Evolutionary conservation across 2,329 filamentous ascomycete genomes (phyloP).

Genomic region (Fusarium avenaceum): DNA sequence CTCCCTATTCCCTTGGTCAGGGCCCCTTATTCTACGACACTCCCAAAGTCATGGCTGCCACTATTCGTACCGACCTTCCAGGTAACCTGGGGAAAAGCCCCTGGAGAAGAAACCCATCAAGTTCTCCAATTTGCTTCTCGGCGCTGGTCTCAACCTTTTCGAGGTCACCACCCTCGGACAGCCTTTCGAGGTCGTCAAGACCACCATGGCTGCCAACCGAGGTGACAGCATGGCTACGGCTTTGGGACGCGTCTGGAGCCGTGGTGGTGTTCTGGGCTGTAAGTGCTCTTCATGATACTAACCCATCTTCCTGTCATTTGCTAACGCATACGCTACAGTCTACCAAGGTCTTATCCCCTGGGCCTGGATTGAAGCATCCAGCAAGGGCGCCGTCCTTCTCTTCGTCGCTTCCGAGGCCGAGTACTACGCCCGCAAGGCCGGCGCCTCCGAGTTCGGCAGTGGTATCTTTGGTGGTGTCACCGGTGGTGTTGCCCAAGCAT

Average conservation of each 20-base stretch:
- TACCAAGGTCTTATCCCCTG: conserved; percentile 99
- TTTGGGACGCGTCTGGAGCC: conserved; percentile 89
- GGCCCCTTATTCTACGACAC: conserved; percentile 72
- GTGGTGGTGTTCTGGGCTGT: conserved; percentile 96
- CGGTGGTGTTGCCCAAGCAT: conserved; percentile 96
- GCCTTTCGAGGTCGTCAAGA: conserved; percentile 99
- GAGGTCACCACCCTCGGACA: conserved; percentile 79
- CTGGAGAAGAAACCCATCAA: conserved; percentile 99
- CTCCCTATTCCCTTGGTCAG: conserved; percentile 98
- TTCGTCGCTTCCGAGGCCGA: conserved; percentile 99
- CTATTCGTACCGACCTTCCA: conserved; percentile 67
- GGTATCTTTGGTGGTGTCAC: conserved; percentile 93
- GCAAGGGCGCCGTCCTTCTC: conserved; percentile 98
- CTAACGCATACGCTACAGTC: conserved; percentile 70
- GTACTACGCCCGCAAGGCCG: conserved; percentile 87
- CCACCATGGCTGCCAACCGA: conserved; percentile 98
- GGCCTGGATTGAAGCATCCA: conserved; percentile 99
- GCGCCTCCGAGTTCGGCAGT: conserved; percentile 86
- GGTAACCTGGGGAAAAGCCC: conserved; percentile 63
- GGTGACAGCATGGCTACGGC: conserved; percentile 86
- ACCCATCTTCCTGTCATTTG: background rate
- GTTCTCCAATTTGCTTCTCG: conserved; percentile 98
- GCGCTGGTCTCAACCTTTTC: conserved; percentile 95
- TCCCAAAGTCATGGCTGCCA: conserved; percentile 74
- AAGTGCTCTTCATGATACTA: conserved; percentile 59